Evolutionary conservation across 2,329 filamentous ascomycete genomes (phyloP).

Genomic region (Phialemoniopsis sp.): DNA sequence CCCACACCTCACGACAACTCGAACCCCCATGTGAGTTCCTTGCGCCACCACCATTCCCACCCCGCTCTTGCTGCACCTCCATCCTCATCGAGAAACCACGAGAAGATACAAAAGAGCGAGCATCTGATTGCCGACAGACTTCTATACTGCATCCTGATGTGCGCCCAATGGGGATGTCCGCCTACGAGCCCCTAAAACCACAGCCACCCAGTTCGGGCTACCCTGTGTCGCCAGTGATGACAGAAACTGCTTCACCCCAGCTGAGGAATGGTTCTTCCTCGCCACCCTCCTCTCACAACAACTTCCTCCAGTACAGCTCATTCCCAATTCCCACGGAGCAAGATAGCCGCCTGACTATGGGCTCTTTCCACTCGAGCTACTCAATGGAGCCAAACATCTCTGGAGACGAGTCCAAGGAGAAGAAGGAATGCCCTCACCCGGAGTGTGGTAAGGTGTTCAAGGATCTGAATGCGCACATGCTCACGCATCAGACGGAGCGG

Average conservation of each 20-base stretch:
- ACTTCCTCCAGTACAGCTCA: constrained; percentile 47
- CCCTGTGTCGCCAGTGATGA: constrained; percentile 61
- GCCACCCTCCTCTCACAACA: constrained; percentile 32
- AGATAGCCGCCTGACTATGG: constrained; percentile 61
- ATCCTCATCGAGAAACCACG: constrained; percentile 9
- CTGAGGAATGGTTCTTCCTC: constrained; percentile 41
- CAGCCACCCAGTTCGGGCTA: constrained; percentile 34
- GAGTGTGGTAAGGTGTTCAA: constrained; percentile 87
- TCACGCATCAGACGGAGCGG: constrained; percentile 86
- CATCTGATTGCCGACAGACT: constrained; percentile 60
- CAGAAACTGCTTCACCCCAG: constrained; percentile 41
- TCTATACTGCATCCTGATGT: constrained; percentile 58
- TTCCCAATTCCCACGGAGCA: constrained; percentile 42
- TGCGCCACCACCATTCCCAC: constrained; percentile 33
- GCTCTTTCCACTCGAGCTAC: constrained; percentile 63
- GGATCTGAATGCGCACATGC: constrained; percentile 89
- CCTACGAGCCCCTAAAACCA: constrained; percentile 44
- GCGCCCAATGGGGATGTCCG: constrained; percentile 42
- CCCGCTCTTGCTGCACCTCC: constrained; percentile 11
- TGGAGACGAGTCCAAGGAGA: constrained; percentile 62
- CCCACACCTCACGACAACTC: constrained; percentile 61
- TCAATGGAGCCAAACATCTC: constrained; percentile 58
- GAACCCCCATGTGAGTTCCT: constrained; percentile 71
- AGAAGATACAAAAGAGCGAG: constrained; percentile 15
- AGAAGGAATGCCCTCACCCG: constrained; percentile 71